phyloP scores from a whole-genome alignment of 2,329 filamentous ascomycete species.

The Dissoconium aciculare region DNA sequence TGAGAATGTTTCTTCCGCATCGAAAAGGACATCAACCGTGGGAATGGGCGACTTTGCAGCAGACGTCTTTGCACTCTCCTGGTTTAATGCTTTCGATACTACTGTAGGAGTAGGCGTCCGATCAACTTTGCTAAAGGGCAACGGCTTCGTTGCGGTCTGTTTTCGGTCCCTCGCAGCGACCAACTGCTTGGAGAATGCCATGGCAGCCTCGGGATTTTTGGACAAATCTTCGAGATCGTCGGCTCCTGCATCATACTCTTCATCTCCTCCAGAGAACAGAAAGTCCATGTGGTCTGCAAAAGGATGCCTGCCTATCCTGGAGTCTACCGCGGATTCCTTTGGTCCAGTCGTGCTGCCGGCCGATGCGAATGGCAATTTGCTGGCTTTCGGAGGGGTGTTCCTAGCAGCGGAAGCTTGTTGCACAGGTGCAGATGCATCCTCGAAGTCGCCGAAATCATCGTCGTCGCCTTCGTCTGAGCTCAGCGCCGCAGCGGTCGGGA shows the following conservation, averaged over 20 bases:
- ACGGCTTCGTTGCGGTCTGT: too few relatives aligned
- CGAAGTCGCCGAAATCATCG: slow-evolving; percentile 42
- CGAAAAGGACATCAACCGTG: slow-evolving; percentile 23
- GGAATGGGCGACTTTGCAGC: slow-evolving; percentile 9
- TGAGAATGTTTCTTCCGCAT: slow-evolving; percentile 18
- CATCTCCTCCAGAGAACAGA: slow-evolving; percentile 20
- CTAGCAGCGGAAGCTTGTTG: background rate
- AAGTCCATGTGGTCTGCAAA: slow-evolving; percentile 23
- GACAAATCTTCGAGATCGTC: slow-evolving; percentile 22
- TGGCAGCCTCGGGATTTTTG: slow-evolving; percentile 22
- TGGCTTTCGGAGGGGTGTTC: slow-evolving; percentile 1
- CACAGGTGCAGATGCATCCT: slow-evolving; percentile 23
- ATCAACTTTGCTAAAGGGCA: too few relatives aligned
- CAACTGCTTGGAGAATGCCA: slow-evolving; percentile 22
- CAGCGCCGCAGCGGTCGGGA: too few relatives aligned
- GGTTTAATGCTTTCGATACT: slow-evolving; percentile 1
- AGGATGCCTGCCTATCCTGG: slow-evolving; percentile 16
- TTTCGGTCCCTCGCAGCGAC: slow-evolving; percentile 17
- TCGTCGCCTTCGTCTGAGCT: slow-evolving; percentile 24
- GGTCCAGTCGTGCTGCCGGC: slow-evolving; percentile 3
- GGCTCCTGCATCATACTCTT: slow-evolving; percentile 23
- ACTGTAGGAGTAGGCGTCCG: slow-evolving; percentile 1
- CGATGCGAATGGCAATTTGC: background rate
- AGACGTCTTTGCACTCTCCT: slow-evolving; percentile 5
- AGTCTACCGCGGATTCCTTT: too few relatives aligned